Conservation (phyloP, 2,329 filamentous ascomycete genomes). For the Mycosphaerella sp. region DNA sequence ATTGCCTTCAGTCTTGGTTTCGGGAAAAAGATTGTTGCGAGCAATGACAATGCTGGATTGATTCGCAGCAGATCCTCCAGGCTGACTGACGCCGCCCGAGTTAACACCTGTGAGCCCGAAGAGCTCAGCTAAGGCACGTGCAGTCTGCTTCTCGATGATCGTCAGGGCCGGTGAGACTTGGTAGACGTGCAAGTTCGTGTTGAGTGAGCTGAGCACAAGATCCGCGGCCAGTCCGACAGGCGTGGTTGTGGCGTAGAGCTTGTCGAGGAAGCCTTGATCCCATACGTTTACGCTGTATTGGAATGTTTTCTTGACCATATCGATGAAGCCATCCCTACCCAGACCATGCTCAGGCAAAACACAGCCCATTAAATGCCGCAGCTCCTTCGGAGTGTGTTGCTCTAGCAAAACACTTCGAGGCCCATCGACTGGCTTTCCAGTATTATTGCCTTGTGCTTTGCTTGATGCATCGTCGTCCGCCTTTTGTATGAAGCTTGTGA, state of each 20-base stretch:
- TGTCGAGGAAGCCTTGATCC: slow-evolving; percentile 94
- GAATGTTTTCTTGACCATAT: slow-evolving; percentile 60
- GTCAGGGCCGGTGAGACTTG: slow-evolving; percentile 86
- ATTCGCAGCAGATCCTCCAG: slow-evolving; percentile 81
- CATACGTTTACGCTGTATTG: slow-evolving; percentile 95
- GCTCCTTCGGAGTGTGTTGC: slow-evolving; percentile 39
- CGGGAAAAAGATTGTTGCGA: slow-evolving; percentile 75
- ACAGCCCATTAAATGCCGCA: slow-evolving; percentile 37
- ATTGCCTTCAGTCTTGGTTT: slow-evolving; percentile 69
- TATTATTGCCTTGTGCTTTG: slow-evolving; percentile 51
- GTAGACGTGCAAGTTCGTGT: slow-evolving; percentile 94
- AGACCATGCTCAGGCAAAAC: slow-evolving; percentile 33
- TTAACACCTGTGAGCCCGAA: slow-evolving; percentile 68
- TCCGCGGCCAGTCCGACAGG: slow-evolving; percentile 81
- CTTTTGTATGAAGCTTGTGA: slow-evolving; percentile 64
- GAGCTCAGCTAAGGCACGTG: slow-evolving; percentile 62
- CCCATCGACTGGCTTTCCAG: slow-evolving; percentile 58
- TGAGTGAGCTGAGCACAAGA: slow-evolving; percentile 73
- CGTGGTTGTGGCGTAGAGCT: slow-evolving; percentile 86
- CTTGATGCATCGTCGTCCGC: slow-evolving; percentile 58
- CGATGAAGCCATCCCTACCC: slow-evolving; percentile 40
- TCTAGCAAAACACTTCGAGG: slow-evolving; percentile 41
- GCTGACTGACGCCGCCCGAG: slow-evolving; percentile 65
- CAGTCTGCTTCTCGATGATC: slow-evolving; percentile 78
- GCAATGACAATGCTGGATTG: slow-evolving; percentile 79